These are phyloP conservation scores for Flammula alnicola DNA, from an alignment of 1,284 basidiomycete species.

Conservation along the genomic window DNA sequence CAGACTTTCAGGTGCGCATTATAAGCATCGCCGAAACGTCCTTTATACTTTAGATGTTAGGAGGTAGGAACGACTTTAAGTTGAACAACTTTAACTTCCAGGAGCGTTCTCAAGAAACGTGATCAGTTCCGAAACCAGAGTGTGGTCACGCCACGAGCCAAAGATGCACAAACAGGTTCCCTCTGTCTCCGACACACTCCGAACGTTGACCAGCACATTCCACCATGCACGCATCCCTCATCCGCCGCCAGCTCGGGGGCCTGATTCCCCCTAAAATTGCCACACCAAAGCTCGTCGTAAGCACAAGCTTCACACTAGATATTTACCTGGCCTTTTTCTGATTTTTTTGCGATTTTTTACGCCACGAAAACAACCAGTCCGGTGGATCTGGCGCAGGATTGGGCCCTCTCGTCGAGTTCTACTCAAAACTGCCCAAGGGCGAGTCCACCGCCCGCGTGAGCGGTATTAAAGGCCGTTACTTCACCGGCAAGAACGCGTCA, in stretches of 20 bases:
- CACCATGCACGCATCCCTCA: conserved; percentile 81
- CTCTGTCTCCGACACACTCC: conserved; percentile 36
- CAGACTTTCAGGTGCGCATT: too few relatives aligned
- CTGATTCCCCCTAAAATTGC: conserved; percentile 96
- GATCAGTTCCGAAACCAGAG: too few relatives aligned
- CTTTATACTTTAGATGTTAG: too few relatives aligned
- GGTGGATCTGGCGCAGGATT: conserved; percentile 83
- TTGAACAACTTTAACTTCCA: too few relatives aligned
- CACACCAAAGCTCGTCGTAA: conserved; percentile 84
- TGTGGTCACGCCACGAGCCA: not conserved
- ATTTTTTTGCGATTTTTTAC: conserved; percentile 15
- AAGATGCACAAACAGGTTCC: conserved; percentile 16
- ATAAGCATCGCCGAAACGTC: too few relatives aligned
- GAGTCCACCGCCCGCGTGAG: conserved; percentile 63
- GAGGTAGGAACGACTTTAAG: too few relatives aligned
- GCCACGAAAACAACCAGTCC: conserved; percentile 47
- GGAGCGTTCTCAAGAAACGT: too few relatives aligned
- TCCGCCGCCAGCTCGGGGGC: conserved; percentile 80
- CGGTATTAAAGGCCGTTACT: conserved; percentile 80
- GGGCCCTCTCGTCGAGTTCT: conserved; percentile 88
- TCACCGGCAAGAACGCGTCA: conserved; percentile 85
- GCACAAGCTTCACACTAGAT: conserved; percentile 39
- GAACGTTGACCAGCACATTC: conserved; percentile 32
- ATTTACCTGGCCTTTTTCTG: conserved; percentile 4
- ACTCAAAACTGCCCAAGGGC: conserved; percentile 90